These are phyloP conservation scores for Lasiosphaeris hirsuta DNA, from an alignment of 495 filamentous ascomycete species.

Conservation along the genomic window DNA sequence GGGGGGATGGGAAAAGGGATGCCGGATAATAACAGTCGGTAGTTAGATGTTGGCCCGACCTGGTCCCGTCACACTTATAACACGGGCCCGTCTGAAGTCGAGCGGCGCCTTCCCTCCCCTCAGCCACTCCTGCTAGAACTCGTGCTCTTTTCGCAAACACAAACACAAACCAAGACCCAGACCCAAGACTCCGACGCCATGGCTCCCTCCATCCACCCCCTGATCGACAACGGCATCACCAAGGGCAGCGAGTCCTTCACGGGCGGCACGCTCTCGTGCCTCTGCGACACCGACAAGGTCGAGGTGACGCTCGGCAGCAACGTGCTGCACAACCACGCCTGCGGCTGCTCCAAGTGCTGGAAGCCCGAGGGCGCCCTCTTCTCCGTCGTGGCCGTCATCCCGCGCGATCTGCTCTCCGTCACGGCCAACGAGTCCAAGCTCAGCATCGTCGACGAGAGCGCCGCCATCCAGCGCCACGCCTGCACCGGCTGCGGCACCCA, in stretches of 20 bases:
- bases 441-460: slow-evolving; percentile 46
- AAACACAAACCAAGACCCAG: slow-evolving; percentile 6
- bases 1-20: not conserved
- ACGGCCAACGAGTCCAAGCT: slow-evolving; percentile 53
- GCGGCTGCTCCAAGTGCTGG: slow-evolving; percentile 65
- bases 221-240: slow-evolving; percentile 53
- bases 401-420: slow-evolving; percentile 43
- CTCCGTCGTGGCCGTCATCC: slow-evolving; percentile 55
- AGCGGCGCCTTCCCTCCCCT: not conserved
- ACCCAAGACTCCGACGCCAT: too few species aligned
- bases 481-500: slow-evolving; percentile 56
- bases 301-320: slow-evolving; percentile 49
- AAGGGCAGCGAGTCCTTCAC: slow-evolving; percentile 45
- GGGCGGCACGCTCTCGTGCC: slow-evolving; percentile 55
- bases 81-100: not conserved
- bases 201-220: slow-evolving; percentile 52
- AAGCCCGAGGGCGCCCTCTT: slow-evolving; percentile 57
- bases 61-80: too few species aligned
- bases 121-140: not conserved
- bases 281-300: slow-evolving; percentile 48
- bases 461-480: slow-evolving; percentile 55
- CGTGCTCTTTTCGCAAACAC: not conserved
- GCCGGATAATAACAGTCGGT: slow-evolving; percentile 8
- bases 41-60: slow-evolving; percentile 9
- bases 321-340: slow-evolving; percentile 62